Conservation (phyloP, 495 filamentous ascomycete genomes). For the Bryoglossum gracile region DNA sequence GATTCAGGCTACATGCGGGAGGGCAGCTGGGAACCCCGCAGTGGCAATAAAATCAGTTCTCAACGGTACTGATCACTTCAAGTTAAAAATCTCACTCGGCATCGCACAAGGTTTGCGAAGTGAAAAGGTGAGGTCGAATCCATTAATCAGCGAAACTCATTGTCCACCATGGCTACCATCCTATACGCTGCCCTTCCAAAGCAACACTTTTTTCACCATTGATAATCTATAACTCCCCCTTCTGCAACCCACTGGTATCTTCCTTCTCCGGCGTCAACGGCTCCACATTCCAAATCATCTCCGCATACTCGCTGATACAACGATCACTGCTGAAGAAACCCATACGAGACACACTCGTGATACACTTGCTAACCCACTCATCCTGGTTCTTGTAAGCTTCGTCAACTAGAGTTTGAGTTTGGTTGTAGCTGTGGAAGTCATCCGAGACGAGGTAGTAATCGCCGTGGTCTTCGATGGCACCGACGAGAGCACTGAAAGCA, state of each 20-base stretch:
- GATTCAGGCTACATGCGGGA: too few species aligned
- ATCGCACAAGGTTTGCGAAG: too few species aligned
- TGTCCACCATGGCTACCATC: too few species aligned
- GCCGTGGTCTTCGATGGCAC: conserved; percentile 80
- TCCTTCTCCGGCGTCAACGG: conserved; percentile 34
- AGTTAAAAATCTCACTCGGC: too few species aligned
- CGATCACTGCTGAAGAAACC: conserved; percentile 95
- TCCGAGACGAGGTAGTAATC: conserved; percentile 97
- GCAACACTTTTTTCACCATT: too few species aligned
- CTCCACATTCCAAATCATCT: conserved; percentile 94
- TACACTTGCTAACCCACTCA: conserved; percentile 83
- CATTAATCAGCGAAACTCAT: too few species aligned
- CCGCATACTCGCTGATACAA: conserved; percentile 97
- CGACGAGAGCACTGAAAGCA: conserved; percentile 72
- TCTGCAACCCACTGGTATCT: conserved; percentile 10
- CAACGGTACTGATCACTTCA: too few species aligned
- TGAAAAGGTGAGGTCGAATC: too few species aligned
- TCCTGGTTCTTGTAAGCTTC: conserved; percentile 85
- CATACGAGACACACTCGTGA: conserved; percentile 83
- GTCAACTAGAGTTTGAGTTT: conserved; percentile 85
- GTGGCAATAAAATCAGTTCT: too few species aligned
- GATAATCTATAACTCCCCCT: conserved; percentile 19
- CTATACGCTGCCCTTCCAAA: too few species aligned
- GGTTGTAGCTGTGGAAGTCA: conserved; percentile 88
- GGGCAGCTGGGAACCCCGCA: too few species aligned